Conservation (phyloP, 495 filamentous ascomycete species). For the Tuber calosporum region DNA sequence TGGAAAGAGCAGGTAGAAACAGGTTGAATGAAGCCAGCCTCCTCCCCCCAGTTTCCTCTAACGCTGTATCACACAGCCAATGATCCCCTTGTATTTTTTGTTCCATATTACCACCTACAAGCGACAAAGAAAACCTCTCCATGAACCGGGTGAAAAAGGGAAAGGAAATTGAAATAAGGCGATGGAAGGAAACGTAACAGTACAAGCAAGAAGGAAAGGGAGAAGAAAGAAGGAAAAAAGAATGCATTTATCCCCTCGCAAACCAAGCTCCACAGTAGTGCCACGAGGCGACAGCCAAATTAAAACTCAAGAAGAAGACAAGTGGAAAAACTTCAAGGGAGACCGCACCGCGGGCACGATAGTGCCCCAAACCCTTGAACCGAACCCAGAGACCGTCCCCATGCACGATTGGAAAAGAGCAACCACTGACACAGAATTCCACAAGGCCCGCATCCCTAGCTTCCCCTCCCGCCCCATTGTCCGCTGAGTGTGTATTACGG, state of each 20-base stretch:
- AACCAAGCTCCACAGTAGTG: neutral
- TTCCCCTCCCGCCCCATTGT: constrained; percentile 23
- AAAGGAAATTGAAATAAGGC: constrained; percentile 16
- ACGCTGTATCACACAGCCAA: constrained; percentile 17
- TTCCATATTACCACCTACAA: constrained; percentile 14
- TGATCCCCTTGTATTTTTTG: constrained; percentile 1
- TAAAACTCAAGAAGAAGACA: constrained; percentile 35
- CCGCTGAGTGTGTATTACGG: constrained; percentile 33
- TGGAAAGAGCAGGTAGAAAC: neutral
- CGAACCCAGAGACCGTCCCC: neutral
- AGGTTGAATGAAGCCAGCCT: neutral
- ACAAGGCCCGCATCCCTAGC: constrained; percentile 34
- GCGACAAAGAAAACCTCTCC: constrained; percentile 20
- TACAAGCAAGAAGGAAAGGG: constrained; percentile 22
- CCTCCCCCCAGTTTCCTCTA: constrained; percentile 1
- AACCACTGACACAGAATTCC: constrained; percentile 27
- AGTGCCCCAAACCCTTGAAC: constrained; percentile 29
- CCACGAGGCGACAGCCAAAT: constrained; percentile 14
- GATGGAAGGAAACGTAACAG: constrained; percentile 15
- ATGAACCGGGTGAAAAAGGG: constrained; percentile 31
- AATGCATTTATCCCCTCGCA: neutral
- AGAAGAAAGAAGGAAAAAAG: constrained; percentile 17
- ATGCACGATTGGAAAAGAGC: constrained; percentile 2
- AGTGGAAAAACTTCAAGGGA: neutral
- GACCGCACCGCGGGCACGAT: neutral